phyloP scores from a whole-genome alignment of 1,139 yeast genomes.

The Yamadazyma dushanensis region DNA sequence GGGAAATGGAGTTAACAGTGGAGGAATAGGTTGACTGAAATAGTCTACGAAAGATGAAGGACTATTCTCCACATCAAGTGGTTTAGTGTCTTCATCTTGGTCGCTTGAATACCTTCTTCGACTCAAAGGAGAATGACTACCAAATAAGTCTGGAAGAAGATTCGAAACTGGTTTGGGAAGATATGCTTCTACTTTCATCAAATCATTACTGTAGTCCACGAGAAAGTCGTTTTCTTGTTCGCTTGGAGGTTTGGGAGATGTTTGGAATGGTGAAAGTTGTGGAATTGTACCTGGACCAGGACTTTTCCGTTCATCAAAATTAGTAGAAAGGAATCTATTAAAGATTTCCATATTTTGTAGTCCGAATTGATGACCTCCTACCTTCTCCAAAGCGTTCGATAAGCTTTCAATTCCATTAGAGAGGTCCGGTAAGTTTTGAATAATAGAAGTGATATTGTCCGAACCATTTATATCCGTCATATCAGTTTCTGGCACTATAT shows the following conservation, averaged over 20 bases:
- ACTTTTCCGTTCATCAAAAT: constrained; percentile 11
- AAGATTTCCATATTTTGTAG: constrained; percentile 31
- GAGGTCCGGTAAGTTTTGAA: constrained; percentile 10
- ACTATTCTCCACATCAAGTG: constrained; percentile 12
- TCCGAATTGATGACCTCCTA: constrained; percentile 31
- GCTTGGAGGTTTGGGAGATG: constrained; percentile 5
- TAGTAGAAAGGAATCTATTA: constrained; percentile 23
- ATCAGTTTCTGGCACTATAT: not conserved
- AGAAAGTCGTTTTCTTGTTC: constrained; percentile 13
- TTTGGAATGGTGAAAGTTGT: not conserved
- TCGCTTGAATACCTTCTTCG: not conserved
- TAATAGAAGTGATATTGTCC: not conserved
- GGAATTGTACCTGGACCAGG: constrained; percentile 2
- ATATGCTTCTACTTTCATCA: constrained; percentile 23
- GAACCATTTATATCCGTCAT: too few relatives aligned
- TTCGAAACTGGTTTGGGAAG: constrained; percentile 12
- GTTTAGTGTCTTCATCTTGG: constrained; percentile 6
- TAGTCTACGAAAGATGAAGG: constrained; percentile 4
- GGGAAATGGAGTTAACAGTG: constrained; percentile 56
- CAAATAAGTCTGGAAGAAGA: constrained; percentile 3
- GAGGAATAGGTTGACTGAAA: constrained; percentile 35
- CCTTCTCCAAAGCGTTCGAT: constrained; percentile 29
- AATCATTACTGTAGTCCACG: constrained; percentile 22
- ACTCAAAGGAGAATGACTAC: not conserved
- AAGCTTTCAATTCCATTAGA: constrained; percentile 29